phyloP scores from a whole-genome alignment of 805 yeast genomes.

The Torulaspora quercuum region DNA sequence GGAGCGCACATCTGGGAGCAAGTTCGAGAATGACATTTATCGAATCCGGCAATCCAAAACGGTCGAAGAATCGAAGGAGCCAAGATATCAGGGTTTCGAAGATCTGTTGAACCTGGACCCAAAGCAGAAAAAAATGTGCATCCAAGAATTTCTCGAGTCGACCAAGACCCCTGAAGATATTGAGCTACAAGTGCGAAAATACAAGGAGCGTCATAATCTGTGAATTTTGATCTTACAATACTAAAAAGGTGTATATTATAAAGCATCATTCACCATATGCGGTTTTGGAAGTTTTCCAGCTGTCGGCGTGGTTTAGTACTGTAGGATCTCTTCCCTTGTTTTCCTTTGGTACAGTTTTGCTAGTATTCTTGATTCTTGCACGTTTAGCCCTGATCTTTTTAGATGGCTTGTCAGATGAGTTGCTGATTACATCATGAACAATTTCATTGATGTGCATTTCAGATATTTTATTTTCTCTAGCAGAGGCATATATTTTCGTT shows the following conservation, averaged over 20 bases:
- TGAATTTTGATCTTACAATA: too few relatives aligned
- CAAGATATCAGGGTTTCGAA: neutral
- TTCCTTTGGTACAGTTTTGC: neutral
- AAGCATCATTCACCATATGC: too few relatives aligned
- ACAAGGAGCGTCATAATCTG: conserved; percentile 10
- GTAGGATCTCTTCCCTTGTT: neutral
- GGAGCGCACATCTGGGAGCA: neutral
- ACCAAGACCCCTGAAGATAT: conserved; percentile 8
- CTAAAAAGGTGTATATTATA: too few relatives aligned
- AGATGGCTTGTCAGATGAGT: conserved; percentile 1
- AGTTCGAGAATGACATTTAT: conserved; percentile 10
- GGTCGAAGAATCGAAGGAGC: neutral
- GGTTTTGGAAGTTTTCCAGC: too few relatives aligned
- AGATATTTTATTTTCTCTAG: conserved; percentile 7
- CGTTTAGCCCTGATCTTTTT: neutral
- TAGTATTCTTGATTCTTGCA: conserved; percentile 1
- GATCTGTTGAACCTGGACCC: conserved; percentile 4
- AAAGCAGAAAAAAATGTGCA: conserved; percentile 5
- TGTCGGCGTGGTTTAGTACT: neutral
- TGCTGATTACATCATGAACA: conserved; percentile 18
- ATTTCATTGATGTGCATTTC: conserved; percentile 17
- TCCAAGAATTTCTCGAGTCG: conserved; percentile 10
- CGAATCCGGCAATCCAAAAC: neutral
- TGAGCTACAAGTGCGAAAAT: conserved; percentile 3
- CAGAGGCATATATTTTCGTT: conserved; percentile 9